Base-by-base conservation (phyloP, 2,329 filamentous ascomycete species). In the Hypoxylon sp. region DNA sequence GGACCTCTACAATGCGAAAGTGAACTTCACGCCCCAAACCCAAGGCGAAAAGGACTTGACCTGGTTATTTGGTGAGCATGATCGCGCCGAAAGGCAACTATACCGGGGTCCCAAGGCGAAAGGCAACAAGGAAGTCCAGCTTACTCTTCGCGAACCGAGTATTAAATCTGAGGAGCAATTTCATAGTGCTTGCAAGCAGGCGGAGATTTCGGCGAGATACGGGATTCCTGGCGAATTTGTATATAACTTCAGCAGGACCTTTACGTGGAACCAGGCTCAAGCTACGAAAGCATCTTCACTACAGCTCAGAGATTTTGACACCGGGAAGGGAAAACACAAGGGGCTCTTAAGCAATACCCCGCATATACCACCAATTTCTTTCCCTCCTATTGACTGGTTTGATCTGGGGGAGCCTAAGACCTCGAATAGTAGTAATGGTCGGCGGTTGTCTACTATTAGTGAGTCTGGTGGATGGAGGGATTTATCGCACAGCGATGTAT, bases 161-260 rank as follows among this genome's bases (percentile, higher is more conserved):
- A 51, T 62, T 2, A 60, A 56, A 13, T 57, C 66, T 0, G 61
- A 75, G 11, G 63, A 70, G 56, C 30, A 68, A n/a, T 45, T 74
- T 1, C 55, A 73, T 19, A 28, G 32, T 6, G 69, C 62, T 1
- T 49, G 62, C 19, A 34, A 48, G 28, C 63, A 70, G 19, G 69
- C 70, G 9, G 73, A 72, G 45, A 6, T 72, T 11, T 49, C 57
- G 0, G 5, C 60, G 21, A 69, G 59, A 32, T 74, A 73, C 43
- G 72, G 72, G 0, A 28, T 50, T 3, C 28, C 69, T 0, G 73
- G 67, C 0, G 55, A 50, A 10, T 25, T 69, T 0, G 60, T 56
- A 1, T 74, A 74, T 36, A 74, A 74, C 49, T 73, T 75, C 13
- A 71, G 70, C 28, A 72, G 34, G 57, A 65, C 72, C 1, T 7